Evolutionary conservation across 352 stramenopile species (phyloP), one percentile per base, ranked within the genome.

Genomic region (Albugo laibachii): DNA sequence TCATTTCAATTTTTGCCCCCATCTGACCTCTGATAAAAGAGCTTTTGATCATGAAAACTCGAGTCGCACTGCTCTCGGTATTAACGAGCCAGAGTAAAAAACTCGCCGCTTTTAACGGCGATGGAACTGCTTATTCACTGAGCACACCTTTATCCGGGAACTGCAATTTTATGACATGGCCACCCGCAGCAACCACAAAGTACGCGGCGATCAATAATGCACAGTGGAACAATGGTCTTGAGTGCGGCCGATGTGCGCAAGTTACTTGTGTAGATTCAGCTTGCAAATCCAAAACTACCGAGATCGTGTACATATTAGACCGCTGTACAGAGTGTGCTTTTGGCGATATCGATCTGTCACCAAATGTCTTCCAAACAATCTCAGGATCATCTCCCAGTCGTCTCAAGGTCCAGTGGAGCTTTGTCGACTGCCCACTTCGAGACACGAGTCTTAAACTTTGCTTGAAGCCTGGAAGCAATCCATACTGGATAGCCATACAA

Each of bases 161-260:
- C 14, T 68, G 60, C 37, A 56, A 53, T 14, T 57, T 68, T 13
- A 49, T 65, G 54, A 48, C 56, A n/a, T 63, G 56, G 56, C 53
- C 56, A 41, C 50, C 5, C 42, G 56, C 56, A 1, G 31, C 52
- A 5, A 41, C 54, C 11, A 5, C 44, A 2, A 31, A 18, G n/a
- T 39, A 39, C 5, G 10, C 27, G n/a, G 42, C 42, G 15, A 47
- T 47, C 20, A 47, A 47, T 10, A 38, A 15, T 35, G 13, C 36
- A 3, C 39, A 53, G 14, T 56, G 42, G 18, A 34, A 59, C 38
- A 38, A 12, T 11, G 49, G 53, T 0, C 50, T 48, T 1, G 49
- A 52, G n/a, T 68, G 60, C 40, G 60, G 60, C 0, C 60, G 60
- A 11, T 68, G 60, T 41, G 60, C 55, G 13, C 38, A 38, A 0